phyloP scores from a whole-genome alignment of 2,329 filamentous ascomycete species.

The Ophiostoma ips region DNA sequence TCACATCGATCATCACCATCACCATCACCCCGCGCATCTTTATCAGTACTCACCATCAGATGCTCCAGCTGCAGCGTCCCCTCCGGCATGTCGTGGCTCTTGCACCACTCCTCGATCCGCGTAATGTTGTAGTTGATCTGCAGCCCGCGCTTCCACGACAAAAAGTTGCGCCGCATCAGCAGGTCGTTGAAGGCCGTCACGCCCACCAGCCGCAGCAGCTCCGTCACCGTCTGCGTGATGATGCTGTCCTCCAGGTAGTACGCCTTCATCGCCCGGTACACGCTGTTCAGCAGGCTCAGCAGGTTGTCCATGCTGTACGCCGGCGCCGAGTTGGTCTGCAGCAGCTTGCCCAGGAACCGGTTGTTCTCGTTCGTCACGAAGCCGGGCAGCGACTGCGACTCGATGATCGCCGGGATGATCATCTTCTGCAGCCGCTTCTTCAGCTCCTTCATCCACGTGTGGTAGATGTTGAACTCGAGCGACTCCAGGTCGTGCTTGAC shows the following conservation, averaged over 20 bases:
- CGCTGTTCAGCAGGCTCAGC: constrained; percentile 86
- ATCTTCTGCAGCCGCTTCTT: constrained; percentile 99
- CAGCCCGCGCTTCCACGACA: constrained; percentile 96
- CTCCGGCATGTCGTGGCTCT: constrained; percentile 99
- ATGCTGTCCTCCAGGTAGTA: constrained; percentile 96
- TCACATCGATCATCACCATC: too few relatives aligned
- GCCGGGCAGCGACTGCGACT: constrained; percentile 92
- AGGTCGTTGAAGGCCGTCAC: constrained; percentile 98
- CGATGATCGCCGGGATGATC: constrained; percentile 98
- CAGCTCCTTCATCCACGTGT: constrained; percentile 99
- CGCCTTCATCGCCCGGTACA: constrained; percentile 97
- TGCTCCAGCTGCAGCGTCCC: constrained; percentile 95
- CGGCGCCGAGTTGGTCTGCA: constrained; percentile 77
- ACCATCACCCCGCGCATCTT: too few relatives aligned
- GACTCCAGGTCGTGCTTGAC: constrained; percentile 98
- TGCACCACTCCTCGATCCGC: constrained; percentile 98
- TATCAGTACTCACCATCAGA: constrained; percentile 66
- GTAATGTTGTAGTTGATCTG: constrained; percentile 99
- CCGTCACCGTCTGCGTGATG: constrained; percentile 88
- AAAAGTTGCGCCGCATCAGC: constrained; percentile 93
- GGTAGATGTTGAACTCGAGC: constrained; percentile 99
- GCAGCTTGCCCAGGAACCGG: constrained; percentile 90
- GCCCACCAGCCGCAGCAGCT: constrained; percentile 81
- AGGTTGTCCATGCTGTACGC: constrained; percentile 99
- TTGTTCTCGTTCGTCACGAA: constrained; percentile 99